Evolutionary conservation across 306 rosid species (phyloP).

Genomic region (Vachellia pachyceras): DNA sequence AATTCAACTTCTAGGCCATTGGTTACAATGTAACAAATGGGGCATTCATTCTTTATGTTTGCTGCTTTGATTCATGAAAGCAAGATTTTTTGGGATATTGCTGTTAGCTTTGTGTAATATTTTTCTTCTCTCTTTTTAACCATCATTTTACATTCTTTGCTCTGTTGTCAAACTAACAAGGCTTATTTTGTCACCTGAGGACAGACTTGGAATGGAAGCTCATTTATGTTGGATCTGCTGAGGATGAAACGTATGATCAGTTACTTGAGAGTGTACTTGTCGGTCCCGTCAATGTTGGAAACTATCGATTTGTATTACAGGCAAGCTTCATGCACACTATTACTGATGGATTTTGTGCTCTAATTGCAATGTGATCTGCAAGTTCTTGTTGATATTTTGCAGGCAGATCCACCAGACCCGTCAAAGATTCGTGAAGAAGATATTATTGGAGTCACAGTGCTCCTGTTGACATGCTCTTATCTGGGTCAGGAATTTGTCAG

Average conservation of each 20-base stretch:
- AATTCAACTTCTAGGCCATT: too few species aligned
- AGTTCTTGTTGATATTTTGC: constrained; percentile 23
- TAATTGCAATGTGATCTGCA: constrained; percentile 17
- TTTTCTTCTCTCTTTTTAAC: neutral
- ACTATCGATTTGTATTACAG: constrained; percentile 88
- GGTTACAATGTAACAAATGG: too few species aligned
- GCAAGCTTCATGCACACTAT: constrained; percentile 40
- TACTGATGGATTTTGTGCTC: constrained; percentile 1
- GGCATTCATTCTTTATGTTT: neutral
- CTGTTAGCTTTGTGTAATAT: neutral
- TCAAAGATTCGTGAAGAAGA: constrained; percentile 95
- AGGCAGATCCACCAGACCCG: constrained; percentile 96
- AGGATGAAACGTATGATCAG: constrained; percentile 93
- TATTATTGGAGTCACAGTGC: constrained; percentile 85
- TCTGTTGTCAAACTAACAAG: constrained; percentile 14
- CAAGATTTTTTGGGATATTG: constrained; percentile 1
- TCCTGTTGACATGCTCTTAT: constrained; percentile 84
- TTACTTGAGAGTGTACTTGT: constrained; percentile 89
- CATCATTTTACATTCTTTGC: neutral
- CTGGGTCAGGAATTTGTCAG: constrained; percentile 86
- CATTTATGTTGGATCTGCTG: constrained; percentile 90
- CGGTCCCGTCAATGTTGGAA: constrained; percentile 93
- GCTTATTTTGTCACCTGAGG: constrained; percentile 15
- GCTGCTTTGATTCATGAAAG: neutral
- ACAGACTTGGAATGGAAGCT: constrained; percentile 97